Evolutionary conservation across 257 asterid species (phyloP), one percentile per base, ranked within the genome.

Genomic region (Lavandula angustifolia): DNA sequence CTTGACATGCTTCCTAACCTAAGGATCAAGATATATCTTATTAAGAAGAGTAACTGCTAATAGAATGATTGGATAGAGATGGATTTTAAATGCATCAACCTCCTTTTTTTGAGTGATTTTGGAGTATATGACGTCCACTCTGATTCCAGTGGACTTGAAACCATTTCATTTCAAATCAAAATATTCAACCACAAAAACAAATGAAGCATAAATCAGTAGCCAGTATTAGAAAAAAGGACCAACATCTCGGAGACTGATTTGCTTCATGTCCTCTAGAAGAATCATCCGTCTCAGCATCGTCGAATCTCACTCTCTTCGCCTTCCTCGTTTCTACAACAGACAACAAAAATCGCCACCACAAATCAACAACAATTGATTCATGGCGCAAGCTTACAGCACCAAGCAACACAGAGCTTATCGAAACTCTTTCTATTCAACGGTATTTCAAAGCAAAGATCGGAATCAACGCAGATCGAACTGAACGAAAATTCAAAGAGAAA

Each of bases 271-370:
- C 76, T 60, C 66, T 62, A 0, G 71, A 40, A 49, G 76, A 74
- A 75, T 46, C 81, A 71, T 74, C 78, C 60, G 12, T 60, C 71
- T 71, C 78, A 48, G 56, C 56, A 61, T 67, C 80, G 6, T 54
- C 55, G 70, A 81, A 75, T 65, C 79, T 75, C 78, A 79, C 84
- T 71, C 83, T 83, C 79, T 84, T 87, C 5, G 63, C 80, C 75
- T 80, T 79, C 44, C 68, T 67, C 65, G 6, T 57, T 17, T 74
- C 95, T 85, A 73, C 65, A 33, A 50, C 69, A 40, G 1, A 48
- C 35, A 62, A 40, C 27, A 40, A 66, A 54, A 12, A 47, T 14
- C 16, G 38, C 38, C 55, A 60, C 8, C 33, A n/a, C 58, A 54
- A 54, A 72, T 31, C 64, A 31, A 7, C 53, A 32, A n/a, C 63